Base-by-base conservation (phyloP, 1,139 yeast genomes). In the Candida gigantensis region DNA sequence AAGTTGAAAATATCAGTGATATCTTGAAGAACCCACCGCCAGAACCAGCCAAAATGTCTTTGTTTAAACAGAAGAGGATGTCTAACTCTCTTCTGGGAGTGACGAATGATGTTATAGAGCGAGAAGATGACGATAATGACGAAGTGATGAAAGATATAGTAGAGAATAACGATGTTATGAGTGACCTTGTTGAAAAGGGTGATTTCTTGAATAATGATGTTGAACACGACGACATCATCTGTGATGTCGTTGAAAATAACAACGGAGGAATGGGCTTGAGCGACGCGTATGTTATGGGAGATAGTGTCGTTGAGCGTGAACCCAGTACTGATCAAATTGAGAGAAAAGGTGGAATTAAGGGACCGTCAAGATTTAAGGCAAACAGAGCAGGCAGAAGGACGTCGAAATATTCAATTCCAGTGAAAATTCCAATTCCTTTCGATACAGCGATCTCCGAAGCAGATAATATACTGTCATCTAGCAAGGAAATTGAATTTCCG, bases 1-100 rank as follows among this genome's bases (percentile, higher is more conserved):
- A 79, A 46, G 68, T 81, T 18, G 84, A 78, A 35, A 77, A 74
- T 49, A 63, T 79, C 11, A 78, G 81, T 53, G 72, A 68, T 21
- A 73, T 31, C n/a, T 37, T 48, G 29, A 70, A 62, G 45, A 50
- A 55, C 4, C 62, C 69, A n/a, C 36, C 39, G 8, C 39, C 40
- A 6, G 18, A 19, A 10, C 21, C 31, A 7, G 23, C 35, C 4
- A 46, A 40, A 27, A 35, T 38, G 14, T 48, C 52, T 8, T 39
- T 48, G 23, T 48, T 48, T 26, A 48, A 44, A 25, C 52, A 48
- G 32, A 44, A 40, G 25, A 28, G 43, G 11, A 20, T 31, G 3
- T 24, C 19, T 28, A 19, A 26, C 31, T 19, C 40, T 29, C 16
- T n/a, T n/a, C n/a, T n/a, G n/a, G n/a, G n/a, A n/a, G 19, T 18